These are phyloP conservation scores for Amniculicola lignicola DNA, from an alignment of 495 filamentous ascomycete species.

Conservation along the genomic window DNA sequence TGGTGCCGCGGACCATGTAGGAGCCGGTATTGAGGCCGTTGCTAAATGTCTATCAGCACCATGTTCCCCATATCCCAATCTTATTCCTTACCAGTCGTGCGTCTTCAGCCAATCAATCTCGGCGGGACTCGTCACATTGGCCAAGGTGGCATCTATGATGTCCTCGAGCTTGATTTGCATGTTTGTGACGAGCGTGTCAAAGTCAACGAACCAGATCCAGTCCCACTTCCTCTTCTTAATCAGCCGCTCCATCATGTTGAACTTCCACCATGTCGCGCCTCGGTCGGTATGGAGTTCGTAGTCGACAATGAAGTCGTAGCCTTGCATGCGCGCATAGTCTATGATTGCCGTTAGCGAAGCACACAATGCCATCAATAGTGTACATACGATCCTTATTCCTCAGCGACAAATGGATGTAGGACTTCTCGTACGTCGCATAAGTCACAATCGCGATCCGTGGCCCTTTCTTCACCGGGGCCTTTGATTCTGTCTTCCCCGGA, in stretches of 20 bases:
- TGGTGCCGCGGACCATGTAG: constrained; percentile 34
- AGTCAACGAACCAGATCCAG: constrained; percentile 41
- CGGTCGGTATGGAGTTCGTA: constrained; percentile 28
- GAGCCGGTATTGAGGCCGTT: constrained; percentile 40
- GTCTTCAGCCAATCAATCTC: constrained; percentile 28
- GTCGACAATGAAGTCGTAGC: constrained; percentile 35
- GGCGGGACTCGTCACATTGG: constrained; percentile 21
- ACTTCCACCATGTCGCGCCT: constrained; percentile 32
- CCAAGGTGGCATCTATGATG: constrained; percentile 32
- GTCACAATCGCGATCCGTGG: constrained; percentile 31
- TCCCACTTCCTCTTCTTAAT: constrained; percentile 33
- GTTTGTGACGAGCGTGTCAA: constrained; percentile 31
- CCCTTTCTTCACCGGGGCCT: neutral
- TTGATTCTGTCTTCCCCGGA: neutral
- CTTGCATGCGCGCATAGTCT: constrained; percentile 33
- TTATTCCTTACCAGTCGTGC: constrained; percentile 26
- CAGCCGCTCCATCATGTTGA: constrained; percentile 35
- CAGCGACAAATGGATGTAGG: constrained; percentile 31
- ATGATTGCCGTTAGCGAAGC: neutral
- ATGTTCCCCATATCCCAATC: neutral
- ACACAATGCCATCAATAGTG: too few species aligned
- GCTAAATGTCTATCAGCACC: constrained; percentile 27
- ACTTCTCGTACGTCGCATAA: constrained; percentile 28
- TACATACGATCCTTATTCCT: constrained; percentile 33
- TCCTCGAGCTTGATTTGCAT: constrained; percentile 26